Evolutionary conservation across 1,284 basidiomycete genomes (phyloP).

Genomic region (Mrakiaceae sp.): DNA sequence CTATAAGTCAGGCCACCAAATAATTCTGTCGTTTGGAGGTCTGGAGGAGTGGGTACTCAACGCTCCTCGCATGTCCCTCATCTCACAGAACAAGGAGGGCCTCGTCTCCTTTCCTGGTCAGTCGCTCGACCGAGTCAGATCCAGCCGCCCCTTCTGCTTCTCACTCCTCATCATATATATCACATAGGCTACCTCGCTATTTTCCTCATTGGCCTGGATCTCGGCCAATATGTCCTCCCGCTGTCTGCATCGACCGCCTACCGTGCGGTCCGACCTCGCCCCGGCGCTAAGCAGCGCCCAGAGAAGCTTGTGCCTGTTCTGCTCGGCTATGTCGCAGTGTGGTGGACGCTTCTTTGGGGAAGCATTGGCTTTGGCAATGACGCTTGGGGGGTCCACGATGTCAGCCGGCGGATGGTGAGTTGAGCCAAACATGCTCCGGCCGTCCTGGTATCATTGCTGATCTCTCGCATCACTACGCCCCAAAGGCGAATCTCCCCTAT

Average conservation of each 20-base stretch:
- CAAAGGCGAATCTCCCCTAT: conserved; percentile 75
- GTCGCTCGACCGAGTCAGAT: conserved; percentile 13
- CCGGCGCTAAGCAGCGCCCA: neutral
- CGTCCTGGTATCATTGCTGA: conserved; percentile 6
- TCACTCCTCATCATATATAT: neutral
- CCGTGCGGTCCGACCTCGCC: neutral
- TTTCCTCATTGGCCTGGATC: conserved; percentile 71
- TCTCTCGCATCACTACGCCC: neutral
- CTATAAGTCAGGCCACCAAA: conserved; percentile 53
- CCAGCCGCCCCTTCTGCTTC: neutral
- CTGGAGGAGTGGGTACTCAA: conserved; percentile 56
- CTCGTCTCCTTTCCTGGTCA: conserved; percentile 64
- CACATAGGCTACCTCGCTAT: conserved; percentile 76
- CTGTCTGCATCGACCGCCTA: conserved; percentile 47
- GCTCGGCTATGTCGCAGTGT: conserved; percentile 9
- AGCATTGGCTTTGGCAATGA: conserved; percentile 21
- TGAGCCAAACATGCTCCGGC: neutral
- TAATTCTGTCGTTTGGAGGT: conserved; percentile 45
- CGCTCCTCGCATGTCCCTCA: conserved; percentile 48
- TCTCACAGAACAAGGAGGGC: conserved; percentile 88
- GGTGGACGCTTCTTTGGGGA: conserved; percentile 56
- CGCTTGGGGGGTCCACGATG: conserved; percentile 23
- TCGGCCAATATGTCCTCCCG: conserved; percentile 69
- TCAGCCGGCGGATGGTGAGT: conserved; percentile 67
- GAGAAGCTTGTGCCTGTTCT: conserved; percentile 11